phyloP scores from a whole-genome alignment of 805 yeast species.

The Saccharomyces mikatae region DNA sequence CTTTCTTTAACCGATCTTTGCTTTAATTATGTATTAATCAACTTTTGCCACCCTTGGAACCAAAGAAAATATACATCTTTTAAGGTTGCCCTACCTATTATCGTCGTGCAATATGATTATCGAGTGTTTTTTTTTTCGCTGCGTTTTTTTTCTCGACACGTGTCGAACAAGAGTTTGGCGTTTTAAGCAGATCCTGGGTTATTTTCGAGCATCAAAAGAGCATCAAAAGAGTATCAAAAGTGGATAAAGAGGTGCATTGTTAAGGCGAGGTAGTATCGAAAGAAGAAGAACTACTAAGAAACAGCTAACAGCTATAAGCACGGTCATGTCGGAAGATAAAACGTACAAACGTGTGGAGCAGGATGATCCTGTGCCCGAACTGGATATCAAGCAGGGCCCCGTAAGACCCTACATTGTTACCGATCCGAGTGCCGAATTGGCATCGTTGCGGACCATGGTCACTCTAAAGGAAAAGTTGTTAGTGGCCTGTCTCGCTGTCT shows the following conservation, averaged over 20 bases:
- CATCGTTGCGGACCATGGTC: conserved; percentile 35
- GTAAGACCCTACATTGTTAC: conserved; percentile 48
- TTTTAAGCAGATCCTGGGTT: background rate
- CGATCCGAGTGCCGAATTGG: conserved; percentile 37
- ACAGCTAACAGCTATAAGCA: background rate
- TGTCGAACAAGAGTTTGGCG: background rate
- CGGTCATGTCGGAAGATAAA: background rate
- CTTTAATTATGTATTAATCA: background rate
- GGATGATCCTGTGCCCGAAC: conserved; percentile 37
- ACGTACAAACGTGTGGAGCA: background rate
- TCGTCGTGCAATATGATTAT: background rate
- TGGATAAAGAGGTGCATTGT: background rate
- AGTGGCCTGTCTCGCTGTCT: conserved; percentile 37
- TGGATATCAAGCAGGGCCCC: conserved; percentile 43
- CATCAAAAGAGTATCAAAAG: background rate
- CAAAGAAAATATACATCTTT: background rate
- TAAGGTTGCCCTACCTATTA: background rate
- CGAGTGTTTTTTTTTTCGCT: background rate
- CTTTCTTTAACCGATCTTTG: background rate
- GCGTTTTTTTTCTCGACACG: background rate
- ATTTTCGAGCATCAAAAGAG: background rate
- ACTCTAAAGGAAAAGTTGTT: conserved; percentile 34
- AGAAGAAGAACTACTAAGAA: background rate
- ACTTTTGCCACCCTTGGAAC: conserved; percentile 2
- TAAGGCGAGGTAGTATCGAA: background rate